Conservation (phyloP, 495 filamentous ascomycete genomes). For the Xylaria nigripes region DNA sequence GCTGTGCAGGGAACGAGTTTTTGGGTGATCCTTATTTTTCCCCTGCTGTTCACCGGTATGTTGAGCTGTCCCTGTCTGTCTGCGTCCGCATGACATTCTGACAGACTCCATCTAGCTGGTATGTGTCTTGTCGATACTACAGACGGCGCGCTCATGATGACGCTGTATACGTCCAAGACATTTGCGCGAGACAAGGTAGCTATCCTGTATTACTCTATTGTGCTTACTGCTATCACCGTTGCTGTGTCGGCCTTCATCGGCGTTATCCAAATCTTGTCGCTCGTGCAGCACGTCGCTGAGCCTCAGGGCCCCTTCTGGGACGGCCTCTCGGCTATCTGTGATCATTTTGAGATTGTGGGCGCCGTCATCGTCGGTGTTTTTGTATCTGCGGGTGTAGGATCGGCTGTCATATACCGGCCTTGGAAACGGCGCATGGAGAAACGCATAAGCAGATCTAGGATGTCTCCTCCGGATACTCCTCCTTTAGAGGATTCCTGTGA, state of each 20-base stretch:
- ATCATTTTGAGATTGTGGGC: constrained; percentile 82
- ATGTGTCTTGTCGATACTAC: constrained; percentile 89
- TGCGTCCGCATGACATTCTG: background rate
- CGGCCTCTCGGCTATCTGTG: constrained; percentile 63
- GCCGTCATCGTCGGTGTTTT: constrained; percentile 79
- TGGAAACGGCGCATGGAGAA: constrained; percentile 53
- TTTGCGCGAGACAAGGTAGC: constrained; percentile 72
- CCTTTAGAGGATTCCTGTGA: constrained; percentile 13
- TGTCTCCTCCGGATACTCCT: constrained; percentile 10
- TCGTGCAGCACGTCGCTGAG: constrained; percentile 65
- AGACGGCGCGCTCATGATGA: constrained; percentile 93
- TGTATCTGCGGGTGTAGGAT: constrained; percentile 61
- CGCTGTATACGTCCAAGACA: constrained; percentile 72
- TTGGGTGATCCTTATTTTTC: constrained; percentile 93
- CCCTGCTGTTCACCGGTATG: constrained; percentile 77
- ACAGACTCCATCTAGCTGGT: constrained; percentile 46
- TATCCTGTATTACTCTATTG: constrained; percentile 89
- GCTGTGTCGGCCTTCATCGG: constrained; percentile 80
- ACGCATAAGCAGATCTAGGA: constrained; percentile 9
- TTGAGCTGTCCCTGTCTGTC: background rate
- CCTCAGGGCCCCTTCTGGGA: constrained; percentile 79
- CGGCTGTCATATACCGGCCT: constrained; percentile 63
- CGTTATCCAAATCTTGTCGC: constrained; percentile 69
- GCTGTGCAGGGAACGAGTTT: constrained; percentile 77
- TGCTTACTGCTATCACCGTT: constrained; percentile 80